Conservation (phyloP, 768 basidiomycete species). For the Amanita brunnescens region DNA sequence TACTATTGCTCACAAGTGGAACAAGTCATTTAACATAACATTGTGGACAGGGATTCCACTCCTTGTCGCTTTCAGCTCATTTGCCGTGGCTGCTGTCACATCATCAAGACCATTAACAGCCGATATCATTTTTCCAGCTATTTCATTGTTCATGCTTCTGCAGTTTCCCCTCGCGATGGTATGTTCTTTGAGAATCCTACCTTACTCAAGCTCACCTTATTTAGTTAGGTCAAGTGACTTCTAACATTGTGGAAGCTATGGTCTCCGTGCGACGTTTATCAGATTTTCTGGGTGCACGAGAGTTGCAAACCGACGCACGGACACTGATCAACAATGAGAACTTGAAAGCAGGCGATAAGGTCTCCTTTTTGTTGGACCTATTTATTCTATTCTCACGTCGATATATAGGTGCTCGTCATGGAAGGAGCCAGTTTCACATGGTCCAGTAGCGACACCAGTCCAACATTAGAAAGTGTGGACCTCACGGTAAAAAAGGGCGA, state of each 20-base stretch:
- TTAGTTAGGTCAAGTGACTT: conserved; percentile 64
- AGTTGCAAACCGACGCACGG: conserved; percentile 77
- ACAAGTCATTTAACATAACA: conserved; percentile 46
- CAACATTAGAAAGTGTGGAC: conserved; percentile 73
- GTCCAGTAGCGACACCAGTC: conserved; percentile 44
- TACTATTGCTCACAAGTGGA: background rate
- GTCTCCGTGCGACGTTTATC: conserved; percentile 79
- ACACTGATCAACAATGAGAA: conserved; percentile 33
- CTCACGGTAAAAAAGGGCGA: conserved; percentile 76
- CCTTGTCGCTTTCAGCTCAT: conserved; percentile 76
- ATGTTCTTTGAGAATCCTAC: conserved; percentile 12
- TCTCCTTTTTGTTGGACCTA: conserved; percentile 16
- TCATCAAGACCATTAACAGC: conserved; percentile 69
- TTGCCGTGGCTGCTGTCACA: conserved; percentile 59
- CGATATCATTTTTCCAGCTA: conserved; percentile 93
- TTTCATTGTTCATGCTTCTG: conserved; percentile 81
- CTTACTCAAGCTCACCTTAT: background rate
- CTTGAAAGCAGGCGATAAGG: conserved; percentile 54
- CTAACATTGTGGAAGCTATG: conserved; percentile 77
- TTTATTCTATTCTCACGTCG: background rate
- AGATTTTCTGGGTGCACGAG: conserved; percentile 65
- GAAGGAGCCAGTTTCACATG: conserved; percentile 76
- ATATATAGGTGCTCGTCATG: conserved; percentile 52
- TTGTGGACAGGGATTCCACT: conserved; percentile 67
- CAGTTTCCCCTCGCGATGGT: conserved; percentile 85